A percentile compares a stretch with the other conserved stretches of the same genome.
Conservation (phyloP, 192 early-diverging fungal genomes). For the Gaertneriomyces sp. region DNA sequence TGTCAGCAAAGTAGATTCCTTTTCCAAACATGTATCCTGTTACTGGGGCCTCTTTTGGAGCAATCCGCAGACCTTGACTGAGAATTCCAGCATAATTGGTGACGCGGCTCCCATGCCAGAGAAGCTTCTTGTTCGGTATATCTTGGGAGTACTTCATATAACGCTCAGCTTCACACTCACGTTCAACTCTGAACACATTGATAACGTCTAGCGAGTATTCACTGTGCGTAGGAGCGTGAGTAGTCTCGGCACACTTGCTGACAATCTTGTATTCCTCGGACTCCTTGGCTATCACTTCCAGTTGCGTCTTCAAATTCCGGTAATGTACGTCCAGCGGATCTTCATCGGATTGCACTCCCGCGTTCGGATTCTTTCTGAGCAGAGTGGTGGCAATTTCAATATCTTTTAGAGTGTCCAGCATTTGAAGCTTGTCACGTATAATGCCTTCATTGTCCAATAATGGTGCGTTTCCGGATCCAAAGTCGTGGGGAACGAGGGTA, state of each 20-base stretch:
- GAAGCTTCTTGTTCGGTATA: constrained; percentile 10
- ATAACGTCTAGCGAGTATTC: constrained; percentile 32
- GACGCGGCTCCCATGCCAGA: constrained; percentile 40
- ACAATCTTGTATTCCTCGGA: constrained; percentile 54
- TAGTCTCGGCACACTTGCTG: constrained; percentile 51
- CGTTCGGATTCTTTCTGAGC: neutral
- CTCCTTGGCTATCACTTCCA: constrained; percentile 11
- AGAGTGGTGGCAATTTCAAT: constrained; percentile 29
- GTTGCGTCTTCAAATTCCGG: constrained; percentile 9
- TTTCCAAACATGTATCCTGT: constrained; percentile 77
- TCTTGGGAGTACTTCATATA: neutral
- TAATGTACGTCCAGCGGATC: constrained; percentile 24
- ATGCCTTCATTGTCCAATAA: constrained; percentile 18
- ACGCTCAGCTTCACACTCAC: constrained; percentile 18
- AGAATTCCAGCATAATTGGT: constrained; percentile 72
- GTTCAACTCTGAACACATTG: constrained; percentile 34
- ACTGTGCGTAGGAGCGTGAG: constrained; percentile 59
- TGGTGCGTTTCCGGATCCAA: constrained; percentile 10
- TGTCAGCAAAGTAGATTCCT: constrained; percentile 80
- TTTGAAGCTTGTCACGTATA: constrained; percentile 19
- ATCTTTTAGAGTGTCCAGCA: constrained; percentile 27
- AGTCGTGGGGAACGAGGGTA: constrained; percentile 22
- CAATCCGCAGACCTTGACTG: constrained; percentile 48
- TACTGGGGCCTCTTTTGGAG: constrained; percentile 65
- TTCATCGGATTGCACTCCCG: neutral